Base-by-base conservation (phyloP, 768 basidiomycete genomes). In the Termitomyces sp. region DNA sequence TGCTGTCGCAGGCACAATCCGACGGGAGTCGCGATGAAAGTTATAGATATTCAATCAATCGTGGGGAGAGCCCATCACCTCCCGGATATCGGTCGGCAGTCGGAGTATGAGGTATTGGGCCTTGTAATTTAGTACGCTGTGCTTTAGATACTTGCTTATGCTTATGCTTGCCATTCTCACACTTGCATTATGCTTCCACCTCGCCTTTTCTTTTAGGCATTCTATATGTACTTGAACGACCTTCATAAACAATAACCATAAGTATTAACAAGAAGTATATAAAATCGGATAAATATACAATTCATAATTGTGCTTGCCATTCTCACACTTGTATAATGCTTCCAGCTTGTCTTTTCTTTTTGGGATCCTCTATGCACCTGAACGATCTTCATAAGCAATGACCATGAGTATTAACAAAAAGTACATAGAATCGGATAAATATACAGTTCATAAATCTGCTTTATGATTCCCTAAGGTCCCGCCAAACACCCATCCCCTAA, bases 1-100 rank as follows among this genome's bases (percentile, higher is more conserved):
- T 70, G 38, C 60, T 72, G 13, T 59, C 67, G 62, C 66, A 66
- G 41, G 61, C 54, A 7, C 61, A 63, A 0, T 65, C 60, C n/a
- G 30, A 50, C n/a, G 35, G 14, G 30, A 18, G 20, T 35, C 38
- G 49, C 24, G 36, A 43, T 30, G 20, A 45, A 8, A 59, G 52
- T 36, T 56, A 52, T 16, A 20, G 36, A 13, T 20, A 51, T 47
- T 63, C 63, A 22, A 4, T 38, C 22, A 5, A 7, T 20, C 54
- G 50, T 2, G 35, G 38, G 18, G 62, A 60, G 52, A 53, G 54
- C 26, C 45, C 60, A 35, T 60, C 57, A 14, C 63, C 65, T n/a
- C 65, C 65, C 18, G 38, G 55, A 18, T 64, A 66, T 63, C 28
- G 58, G 32, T 30, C 44, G 30, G 61, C 40, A 14, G 22, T 52